Evolutionary conservation across 129 eudicot species (phyloP).

Genomic region (Flaveria ramosissima): DNA sequence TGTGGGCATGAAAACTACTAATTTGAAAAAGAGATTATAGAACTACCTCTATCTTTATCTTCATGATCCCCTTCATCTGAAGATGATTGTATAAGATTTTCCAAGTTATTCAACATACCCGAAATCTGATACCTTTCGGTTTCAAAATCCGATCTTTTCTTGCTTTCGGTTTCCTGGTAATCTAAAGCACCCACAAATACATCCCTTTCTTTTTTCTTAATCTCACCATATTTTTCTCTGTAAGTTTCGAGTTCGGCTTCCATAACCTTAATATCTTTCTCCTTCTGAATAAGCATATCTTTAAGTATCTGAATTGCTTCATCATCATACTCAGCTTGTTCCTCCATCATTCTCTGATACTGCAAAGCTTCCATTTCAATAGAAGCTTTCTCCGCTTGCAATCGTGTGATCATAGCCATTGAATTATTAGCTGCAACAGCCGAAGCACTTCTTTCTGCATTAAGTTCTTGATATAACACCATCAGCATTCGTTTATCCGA

Average conservation of each 20-base stretch:
- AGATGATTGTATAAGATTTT: conserved; percentile 35
- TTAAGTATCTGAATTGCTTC: conserved; percentile 68
- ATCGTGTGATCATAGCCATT: conserved; percentile 89
- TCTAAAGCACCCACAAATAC: conserved; percentile 42
- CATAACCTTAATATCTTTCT: conserved; percentile 54
- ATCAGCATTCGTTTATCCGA: conserved; percentile 54
- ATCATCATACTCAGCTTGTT: conserved; percentile 79
- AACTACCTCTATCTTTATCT: conserved; percentile 45
- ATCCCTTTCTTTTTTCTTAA: conserved; percentile 41
- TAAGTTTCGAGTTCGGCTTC: conserved; percentile 53
- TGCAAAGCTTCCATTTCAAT: conserved; percentile 93
- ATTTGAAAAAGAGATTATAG: neutral
- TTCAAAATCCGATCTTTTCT: conserved; percentile 43
- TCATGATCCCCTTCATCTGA: conserved; percentile 33
- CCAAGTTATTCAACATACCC: conserved; percentile 53
- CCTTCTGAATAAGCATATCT: conserved; percentile 53
- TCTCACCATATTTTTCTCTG: conserved; percentile 48
- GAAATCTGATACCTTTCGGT: conserved; percentile 55
- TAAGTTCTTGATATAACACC: conserved; percentile 72
- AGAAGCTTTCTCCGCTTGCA: conserved; percentile 85
- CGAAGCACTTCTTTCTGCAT: conserved; percentile 84
- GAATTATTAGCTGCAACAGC: conserved; percentile 94
- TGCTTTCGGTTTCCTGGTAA: conserved; percentile 38
- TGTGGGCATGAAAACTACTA: neutral
- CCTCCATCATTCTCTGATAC: conserved; percentile 83